Conservation (phyloP, 768 basidiomycete species). For the Stropharia rugosoannulata region DNA sequence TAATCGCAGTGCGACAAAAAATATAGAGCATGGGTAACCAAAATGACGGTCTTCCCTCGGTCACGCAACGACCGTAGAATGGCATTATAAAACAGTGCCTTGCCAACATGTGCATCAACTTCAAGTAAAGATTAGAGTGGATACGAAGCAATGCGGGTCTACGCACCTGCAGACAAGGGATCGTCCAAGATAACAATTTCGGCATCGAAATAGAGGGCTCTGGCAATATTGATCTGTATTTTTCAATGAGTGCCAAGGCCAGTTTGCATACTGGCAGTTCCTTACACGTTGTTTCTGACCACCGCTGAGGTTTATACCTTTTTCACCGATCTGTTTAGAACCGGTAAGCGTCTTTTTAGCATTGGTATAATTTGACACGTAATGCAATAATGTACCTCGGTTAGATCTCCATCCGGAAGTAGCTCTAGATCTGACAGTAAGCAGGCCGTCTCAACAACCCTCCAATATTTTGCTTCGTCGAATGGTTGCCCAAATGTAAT, state of each 20-base stretch:
- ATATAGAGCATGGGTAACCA: constrained; percentile 88
- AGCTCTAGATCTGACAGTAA: constrained; percentile 64
- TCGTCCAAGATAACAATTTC: constrained; percentile 65
- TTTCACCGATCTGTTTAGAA: constrained; percentile 59
- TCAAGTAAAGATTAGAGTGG: constrained; percentile 13
- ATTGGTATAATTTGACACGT: neutral
- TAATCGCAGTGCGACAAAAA: constrained; percentile 82
- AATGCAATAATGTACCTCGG: constrained; percentile 46
- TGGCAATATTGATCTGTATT: constrained; percentile 61
- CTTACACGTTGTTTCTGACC: constrained; percentile 61
- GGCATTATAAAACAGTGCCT: constrained; percentile 65
- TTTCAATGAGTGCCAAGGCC: neutral
- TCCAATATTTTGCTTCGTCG: constrained; percentile 68
- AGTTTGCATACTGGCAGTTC: neutral
- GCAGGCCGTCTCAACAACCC: constrained; percentile 54
- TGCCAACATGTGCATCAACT: constrained; percentile 79
- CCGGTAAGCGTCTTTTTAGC: neutral
- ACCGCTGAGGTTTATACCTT: constrained; percentile 65
- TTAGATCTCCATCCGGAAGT: constrained; percentile 69
- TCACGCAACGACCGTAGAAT: constrained; percentile 42
- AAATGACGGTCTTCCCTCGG: constrained; percentile 67
- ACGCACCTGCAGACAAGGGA: constrained; percentile 59
- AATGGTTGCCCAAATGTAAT: constrained; percentile 65
- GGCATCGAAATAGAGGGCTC: constrained; percentile 65
- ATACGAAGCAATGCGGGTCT: neutral